Evolutionary conservation across 495 filamentous ascomycete species (phyloP).

Genomic region (Penicillium longicatenatum): DNA sequence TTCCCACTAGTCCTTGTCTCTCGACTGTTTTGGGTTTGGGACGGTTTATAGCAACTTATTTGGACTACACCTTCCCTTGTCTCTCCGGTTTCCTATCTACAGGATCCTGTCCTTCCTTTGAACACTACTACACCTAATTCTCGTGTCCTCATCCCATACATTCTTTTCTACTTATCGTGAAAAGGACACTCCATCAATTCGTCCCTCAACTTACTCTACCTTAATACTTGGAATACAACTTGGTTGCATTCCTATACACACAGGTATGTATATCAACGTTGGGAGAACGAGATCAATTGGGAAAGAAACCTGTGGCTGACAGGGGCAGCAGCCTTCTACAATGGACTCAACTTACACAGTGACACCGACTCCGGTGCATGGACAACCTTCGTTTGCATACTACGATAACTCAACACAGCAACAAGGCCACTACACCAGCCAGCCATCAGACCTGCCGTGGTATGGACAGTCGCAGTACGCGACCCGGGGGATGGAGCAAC

Average conservation of each 20-base stretch:
- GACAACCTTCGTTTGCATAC: conserved; percentile 86
- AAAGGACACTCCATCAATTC: conserved; percentile 5
- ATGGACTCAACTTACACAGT: conserved; percentile 63
- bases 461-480: conserved; percentile 52
- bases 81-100: conserved; percentile 30
- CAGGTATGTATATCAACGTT: conserved; percentile 1
- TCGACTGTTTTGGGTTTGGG: conserved; percentile 31
- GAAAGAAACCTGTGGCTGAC: neutral
- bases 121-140: conserved; percentile 14
- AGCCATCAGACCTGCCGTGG: conserved; percentile 58
- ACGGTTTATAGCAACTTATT: conserved; percentile 25
- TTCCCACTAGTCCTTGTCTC: conserved; percentile 24
- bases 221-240: conserved; percentile 9
- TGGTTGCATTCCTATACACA: conserved; percentile 5
- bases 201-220: conserved; percentile 3
- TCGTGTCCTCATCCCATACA: conserved; percentile 22
- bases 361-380: conserved; percentile 55
- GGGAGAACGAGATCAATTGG: neutral
- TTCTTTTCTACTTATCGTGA: conserved; percentile 18
- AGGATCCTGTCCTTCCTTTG: conserved; percentile 41
- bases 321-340: conserved; percentile 18
- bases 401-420: conserved; percentile 83
- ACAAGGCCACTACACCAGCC: conserved; percentile 80
- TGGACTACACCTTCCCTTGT: conserved; percentile 30
- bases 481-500: conserved; percentile 37